Conservation (phyloP, 805 yeast genomes). For the Sugiyamaella smithiae region DNA sequence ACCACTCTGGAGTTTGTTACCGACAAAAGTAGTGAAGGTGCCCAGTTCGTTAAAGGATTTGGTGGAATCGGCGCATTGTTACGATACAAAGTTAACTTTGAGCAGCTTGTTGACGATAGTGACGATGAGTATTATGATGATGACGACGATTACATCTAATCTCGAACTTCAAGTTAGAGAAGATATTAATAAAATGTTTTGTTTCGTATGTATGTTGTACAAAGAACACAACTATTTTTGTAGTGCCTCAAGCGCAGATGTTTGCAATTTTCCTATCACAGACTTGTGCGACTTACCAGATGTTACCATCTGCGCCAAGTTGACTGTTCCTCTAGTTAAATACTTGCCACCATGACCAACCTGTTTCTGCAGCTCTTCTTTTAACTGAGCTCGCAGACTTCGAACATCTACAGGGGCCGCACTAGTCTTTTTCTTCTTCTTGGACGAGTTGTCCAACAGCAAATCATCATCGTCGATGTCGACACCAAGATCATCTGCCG, state of each 20-base stretch:
- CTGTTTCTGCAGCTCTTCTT: conserved; percentile 50
- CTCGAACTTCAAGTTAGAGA: background rate
- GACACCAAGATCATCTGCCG: conserved; percentile 89
- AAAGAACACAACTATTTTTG: background rate
- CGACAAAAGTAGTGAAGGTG: conserved; percentile 96
- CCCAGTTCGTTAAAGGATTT: conserved; percentile 95
- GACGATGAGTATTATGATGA: conserved; percentile 80
- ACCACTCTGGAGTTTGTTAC: conserved; percentile 95
- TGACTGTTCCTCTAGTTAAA: conserved; percentile 64
- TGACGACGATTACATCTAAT: conserved; percentile 13
- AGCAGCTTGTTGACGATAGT: conserved; percentile 83
- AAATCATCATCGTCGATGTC: conserved; percentile 65
- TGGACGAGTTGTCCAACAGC: conserved; percentile 43
- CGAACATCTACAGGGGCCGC: conserved; percentile 45
- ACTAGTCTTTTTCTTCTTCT: conserved; percentile 41
- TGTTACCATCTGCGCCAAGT: conserved; percentile 73
- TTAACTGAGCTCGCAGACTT: conserved; percentile 38
- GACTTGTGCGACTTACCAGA: conserved; percentile 63
- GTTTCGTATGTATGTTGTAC: background rate
- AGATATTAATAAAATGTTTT: background rate
- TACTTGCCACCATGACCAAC: conserved; percentile 62
- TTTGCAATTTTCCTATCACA: conserved; percentile 67
- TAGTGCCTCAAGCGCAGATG: conserved; percentile 59
- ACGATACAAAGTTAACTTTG: conserved; percentile 96
- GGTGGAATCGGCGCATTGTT: conserved; percentile 98